phyloP scores from a whole-genome alignment of 2,329 filamentous ascomycete genomes.

The Calonectria fujianensis region DNA sequence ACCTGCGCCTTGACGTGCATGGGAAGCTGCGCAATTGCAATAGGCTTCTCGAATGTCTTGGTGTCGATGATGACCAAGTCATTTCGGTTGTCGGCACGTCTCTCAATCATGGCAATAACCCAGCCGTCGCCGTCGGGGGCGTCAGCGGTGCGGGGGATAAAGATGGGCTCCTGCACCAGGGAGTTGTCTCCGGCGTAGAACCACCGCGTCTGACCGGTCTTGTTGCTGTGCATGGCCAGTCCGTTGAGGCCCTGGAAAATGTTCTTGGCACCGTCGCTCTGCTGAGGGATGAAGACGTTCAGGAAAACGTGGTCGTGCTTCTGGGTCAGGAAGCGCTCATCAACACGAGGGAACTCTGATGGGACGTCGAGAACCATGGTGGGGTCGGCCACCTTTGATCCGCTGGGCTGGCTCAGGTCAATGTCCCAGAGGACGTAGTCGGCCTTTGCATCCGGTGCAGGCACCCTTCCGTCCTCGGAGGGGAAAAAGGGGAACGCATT shows the following conservation, averaged over 20 bases:
- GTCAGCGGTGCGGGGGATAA: constrained; percentile 32
- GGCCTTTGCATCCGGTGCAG: constrained; percentile 31
- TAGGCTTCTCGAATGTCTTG: constrained; percentile 30
- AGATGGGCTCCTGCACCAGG: constrained; percentile 39
- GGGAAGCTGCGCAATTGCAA: constrained; percentile 39
- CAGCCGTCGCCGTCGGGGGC: constrained; percentile 39
- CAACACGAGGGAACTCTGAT: constrained; percentile 34
- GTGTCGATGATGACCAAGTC: constrained; percentile 43
- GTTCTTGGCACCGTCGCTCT: constrained; percentile 8
- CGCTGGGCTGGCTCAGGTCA: constrained; percentile 31
- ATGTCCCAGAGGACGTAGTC: constrained; percentile 47
- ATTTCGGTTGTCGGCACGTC: constrained; percentile 27
- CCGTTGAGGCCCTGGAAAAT: constrained; percentile 39
- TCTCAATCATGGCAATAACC: constrained; percentile 33
- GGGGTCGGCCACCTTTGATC: constrained; percentile 14
- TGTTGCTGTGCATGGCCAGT: constrained; percentile 31
- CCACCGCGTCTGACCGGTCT: constrained; percentile 27
- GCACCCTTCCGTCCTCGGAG: constrained; percentile 14
- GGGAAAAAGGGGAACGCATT: constrained; percentile 45
- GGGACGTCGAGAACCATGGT: constrained; percentile 19
- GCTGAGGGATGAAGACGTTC: constrained; percentile 34
- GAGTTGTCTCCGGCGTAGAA: constrained; percentile 40
- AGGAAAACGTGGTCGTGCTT: constrained; percentile 34
- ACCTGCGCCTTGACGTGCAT: constrained; percentile 40
- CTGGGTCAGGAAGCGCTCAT: constrained; percentile 39